Percentiles rank a stretch among this genome's conserved stretches.
Conservation (phyloP, 2,329 filamentous ascomycete species). For the Claviceps fusiformis region DNA sequence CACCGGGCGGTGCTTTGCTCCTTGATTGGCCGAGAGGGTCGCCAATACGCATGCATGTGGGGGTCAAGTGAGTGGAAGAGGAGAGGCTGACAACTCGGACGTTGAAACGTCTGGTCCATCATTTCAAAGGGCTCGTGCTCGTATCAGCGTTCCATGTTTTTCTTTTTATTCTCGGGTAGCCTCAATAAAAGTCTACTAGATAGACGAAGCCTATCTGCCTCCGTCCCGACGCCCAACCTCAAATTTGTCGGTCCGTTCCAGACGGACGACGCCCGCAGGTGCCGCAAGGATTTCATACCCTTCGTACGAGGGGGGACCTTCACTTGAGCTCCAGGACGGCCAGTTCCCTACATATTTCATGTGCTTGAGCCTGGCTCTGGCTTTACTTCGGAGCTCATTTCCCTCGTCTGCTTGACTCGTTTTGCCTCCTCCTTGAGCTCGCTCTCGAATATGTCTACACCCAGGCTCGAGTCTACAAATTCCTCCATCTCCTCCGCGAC, state of each 20-base stretch:
- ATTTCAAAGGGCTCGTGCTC: no score
- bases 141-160: neutral
- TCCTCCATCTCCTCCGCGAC: constrained; percentile 94
- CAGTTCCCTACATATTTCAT: no score
- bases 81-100: no score
- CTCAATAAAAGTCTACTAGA: neutral
- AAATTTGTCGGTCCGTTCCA: neutral
- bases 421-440: constrained; percentile 39
- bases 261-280: neutral
- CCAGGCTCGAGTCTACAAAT: constrained; percentile 78
- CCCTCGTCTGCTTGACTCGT: constrained; percentile 19
- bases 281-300: neutral
- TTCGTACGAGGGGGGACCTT: no score
- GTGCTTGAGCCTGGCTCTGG: neutral
- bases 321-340: no score
- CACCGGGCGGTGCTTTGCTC: neutral
- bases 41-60: neutral
- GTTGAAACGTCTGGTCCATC: no score
- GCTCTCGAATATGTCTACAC: constrained; percentile 61
- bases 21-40: neutral
- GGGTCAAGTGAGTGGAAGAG: no score
- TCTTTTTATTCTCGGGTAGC: neutral
- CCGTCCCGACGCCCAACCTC: neutral
- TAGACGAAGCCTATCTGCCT: neutral
- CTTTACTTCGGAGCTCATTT: constrained; percentile 12